Percentiles rank a stretch among this genome's conserved stretches.
These are phyloP conservation scores for Solanum virginianum DNA, from an alignment of 257 asterid genomes.

Conservation along the genomic window DNA sequence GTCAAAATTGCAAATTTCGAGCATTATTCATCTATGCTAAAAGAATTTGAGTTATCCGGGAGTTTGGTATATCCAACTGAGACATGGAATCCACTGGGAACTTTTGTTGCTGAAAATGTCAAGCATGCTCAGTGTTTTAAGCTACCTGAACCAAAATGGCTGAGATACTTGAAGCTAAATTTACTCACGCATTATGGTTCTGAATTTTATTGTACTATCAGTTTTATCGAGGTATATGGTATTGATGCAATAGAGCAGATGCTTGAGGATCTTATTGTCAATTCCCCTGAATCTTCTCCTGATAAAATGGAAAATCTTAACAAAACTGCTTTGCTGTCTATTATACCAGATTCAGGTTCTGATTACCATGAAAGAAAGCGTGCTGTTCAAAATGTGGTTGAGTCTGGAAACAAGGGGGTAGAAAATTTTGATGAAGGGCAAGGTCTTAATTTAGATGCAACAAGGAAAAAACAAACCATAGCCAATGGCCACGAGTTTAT, in stretches of 20 bases:
- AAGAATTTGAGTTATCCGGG: conserved; percentile 70
- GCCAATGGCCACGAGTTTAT: conserved; percentile 30
- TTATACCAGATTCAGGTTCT: conserved; percentile 25
- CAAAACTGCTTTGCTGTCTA: conserved; percentile 29
- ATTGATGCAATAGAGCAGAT: conserved; percentile 90
- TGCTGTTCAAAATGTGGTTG: conserved; percentile 11
- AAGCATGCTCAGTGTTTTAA: conserved; percentile 79
- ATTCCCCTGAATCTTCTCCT: conserved; percentile 39
- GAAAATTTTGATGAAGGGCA: conserved; percentile 31
- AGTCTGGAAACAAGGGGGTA: conserved; percentile 16
- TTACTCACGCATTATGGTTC: conserved; percentile 81
- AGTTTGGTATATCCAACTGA: conserved; percentile 74
- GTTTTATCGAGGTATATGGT: conserved; percentile 88
- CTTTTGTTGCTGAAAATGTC: conserved; percentile 67
- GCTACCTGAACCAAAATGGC: conserved; percentile 86
- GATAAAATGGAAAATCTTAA: conserved; percentile 24
- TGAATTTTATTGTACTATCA: conserved; percentile 82
- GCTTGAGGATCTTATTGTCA: conserved; percentile 89
- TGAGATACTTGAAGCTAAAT: conserved; percentile 68
- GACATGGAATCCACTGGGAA: conserved; percentile 59
- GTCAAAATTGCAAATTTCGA: conserved; percentile 87
- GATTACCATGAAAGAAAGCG: conserved; percentile 18
- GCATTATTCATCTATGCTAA: conserved; percentile 81
- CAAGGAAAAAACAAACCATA: conserved; percentile 18
- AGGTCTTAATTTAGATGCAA: conserved; percentile 19